Base-by-base conservation (phyloP, 176 grass and related monocot genomes). In the Rhynchospora tenuis region DNA sequence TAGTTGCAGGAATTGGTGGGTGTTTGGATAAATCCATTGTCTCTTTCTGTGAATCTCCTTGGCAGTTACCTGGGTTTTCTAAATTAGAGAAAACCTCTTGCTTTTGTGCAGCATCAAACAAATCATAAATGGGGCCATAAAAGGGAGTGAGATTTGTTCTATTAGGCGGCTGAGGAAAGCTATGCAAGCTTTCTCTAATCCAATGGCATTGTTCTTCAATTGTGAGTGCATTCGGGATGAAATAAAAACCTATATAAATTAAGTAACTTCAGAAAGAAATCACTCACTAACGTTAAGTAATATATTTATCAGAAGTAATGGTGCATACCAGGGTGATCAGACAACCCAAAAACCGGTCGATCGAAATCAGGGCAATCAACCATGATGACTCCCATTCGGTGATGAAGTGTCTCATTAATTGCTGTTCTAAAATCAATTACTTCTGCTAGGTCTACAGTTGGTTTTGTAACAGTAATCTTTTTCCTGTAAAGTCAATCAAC, bases 111-210 rank as follows among this genome's bases (percentile, higher is more conserved):
- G 94, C 90, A 73, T 78, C 43, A 45, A 94, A 67, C 43, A 97
- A 92, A 65, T 92, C 83, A 14, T 45, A 88, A 86, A 97, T 91
- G 84, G 88, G 81, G 44, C 94, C 90, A 83, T 97, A 94, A 33
- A 85, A 45, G 71, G 90, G 88, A 61, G 90, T 91, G 69, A 92
- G 83, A 84, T 89, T 97, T 47, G 94, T 97, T 84, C 90, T 92
- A 71, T 94, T 97, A 79, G 94, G 94, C 57, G 94, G 94, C 51
- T 97, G 92, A 27, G 92, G 94, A 80, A 97, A 97, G 69, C 84
- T 88, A 57, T 78, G 81, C 74, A 97, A 89, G 85, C 94, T 97
- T 76, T 94, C 88, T 74, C 90, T 89, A 44, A 97, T 88, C 94
- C 92, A 94, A 77, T 85, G 85, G 81, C 92, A 94, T 57, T 97